Percentiles rank a stretch among this genome's conserved stretches.
Evolutionary conservation across 495 filamentous ascomycete genomes (phyloP).

Genomic region (Aspergillus homomorphus): DNA sequence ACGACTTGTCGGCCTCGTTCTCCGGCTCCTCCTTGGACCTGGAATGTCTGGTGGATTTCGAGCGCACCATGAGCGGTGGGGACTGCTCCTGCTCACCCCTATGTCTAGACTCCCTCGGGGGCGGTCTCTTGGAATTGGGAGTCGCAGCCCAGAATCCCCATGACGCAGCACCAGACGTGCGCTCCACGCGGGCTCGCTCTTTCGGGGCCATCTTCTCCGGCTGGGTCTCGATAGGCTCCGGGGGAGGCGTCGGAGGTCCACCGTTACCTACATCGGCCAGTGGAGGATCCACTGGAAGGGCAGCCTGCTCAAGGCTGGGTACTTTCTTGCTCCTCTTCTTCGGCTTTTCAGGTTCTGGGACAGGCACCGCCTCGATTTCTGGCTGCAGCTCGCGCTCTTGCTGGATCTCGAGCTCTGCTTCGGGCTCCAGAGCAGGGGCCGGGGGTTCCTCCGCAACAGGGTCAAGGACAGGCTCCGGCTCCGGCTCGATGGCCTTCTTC

Average conservation of each 20-base stretch:
- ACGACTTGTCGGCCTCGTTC: constrained; percentile 51
- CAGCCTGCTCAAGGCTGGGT: constrained; percentile 6
- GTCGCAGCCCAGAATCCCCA: constrained; percentile 61
- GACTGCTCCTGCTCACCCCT: constrained; percentile 26
- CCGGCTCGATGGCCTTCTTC: constrained; percentile 15
- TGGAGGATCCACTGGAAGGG: constrained; percentile 14
- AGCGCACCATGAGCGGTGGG: constrained; percentile 38
- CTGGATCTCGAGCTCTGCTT: constrained; percentile 1
- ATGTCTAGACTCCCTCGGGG: constrained; percentile 39
- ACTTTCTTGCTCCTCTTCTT: constrained; percentile 22
- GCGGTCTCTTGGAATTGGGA: constrained; percentile 48
- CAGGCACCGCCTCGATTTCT: constrained; percentile 10
- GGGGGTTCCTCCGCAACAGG: constrained; percentile 13
- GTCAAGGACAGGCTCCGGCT: constrained; percentile 9
- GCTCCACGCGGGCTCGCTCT: constrained; percentile 56
- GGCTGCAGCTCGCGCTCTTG: constrained; percentile 7
- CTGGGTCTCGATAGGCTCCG: constrained; percentile 39
- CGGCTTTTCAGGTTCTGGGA: constrained; percentile 21
- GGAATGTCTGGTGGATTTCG: constrained; percentile 49
- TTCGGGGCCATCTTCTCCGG: constrained; percentile 52
- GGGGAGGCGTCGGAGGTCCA: constrained; percentile 53
- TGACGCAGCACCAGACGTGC: constrained; percentile 41
- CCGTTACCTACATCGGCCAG: constrained; percentile 25
- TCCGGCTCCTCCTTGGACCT: constrained; percentile 42
- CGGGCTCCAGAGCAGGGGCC: constrained; percentile 9